Evolutionary conservation across 1,284 basidiomycete species (phyloP).

Genomic region (Pholiota adiposa): DNA sequence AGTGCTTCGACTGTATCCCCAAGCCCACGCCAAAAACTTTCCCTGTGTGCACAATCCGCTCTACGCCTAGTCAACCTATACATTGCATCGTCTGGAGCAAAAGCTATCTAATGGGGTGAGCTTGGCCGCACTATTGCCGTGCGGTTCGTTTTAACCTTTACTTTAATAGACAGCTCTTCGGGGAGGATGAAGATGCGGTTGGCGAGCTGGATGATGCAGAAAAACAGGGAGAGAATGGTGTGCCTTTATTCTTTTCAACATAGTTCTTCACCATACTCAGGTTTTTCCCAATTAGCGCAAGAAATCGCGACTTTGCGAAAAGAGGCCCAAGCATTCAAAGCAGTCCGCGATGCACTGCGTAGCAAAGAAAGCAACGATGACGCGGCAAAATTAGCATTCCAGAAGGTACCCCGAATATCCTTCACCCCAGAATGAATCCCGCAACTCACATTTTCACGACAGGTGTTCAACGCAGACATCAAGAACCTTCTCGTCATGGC

Average conservation of each 20-base stretch:
- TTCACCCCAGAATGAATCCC: neutral
- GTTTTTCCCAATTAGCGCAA: conserved; percentile 60
- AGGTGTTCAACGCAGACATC: conserved; percentile 93
- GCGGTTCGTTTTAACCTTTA: conserved; percentile 5
- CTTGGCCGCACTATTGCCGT: neutral
- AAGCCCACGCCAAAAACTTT: conserved; percentile 94
- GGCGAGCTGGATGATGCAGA: conserved; percentile 86
- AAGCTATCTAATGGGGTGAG: conserved; percentile 93
- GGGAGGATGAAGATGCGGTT: conserved; percentile 83
- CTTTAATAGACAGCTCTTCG: conserved; percentile 83
- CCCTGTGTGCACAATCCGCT: conserved; percentile 98
- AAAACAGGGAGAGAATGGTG: conserved; percentile 87
- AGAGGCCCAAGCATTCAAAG: conserved; percentile 88
- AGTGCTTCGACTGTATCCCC: conserved; percentile 91
- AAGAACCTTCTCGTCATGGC: conserved; percentile 89
- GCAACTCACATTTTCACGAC: neutral
- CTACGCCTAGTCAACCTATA: conserved; percentile 96
- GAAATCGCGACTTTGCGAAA: conserved; percentile 91
- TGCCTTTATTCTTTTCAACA: conserved; percentile 20
- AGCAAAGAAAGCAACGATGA: conserved; percentile 44
- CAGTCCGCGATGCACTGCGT: conserved; percentile 71
- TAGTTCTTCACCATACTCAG: neutral
- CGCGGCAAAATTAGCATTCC: conserved; percentile 79
- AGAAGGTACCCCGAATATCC: conserved; percentile 64
- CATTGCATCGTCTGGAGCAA: conserved; percentile 99